Evolutionary conservation across 176 grass and related monocot genomes (phyloP).

Genomic region (Guadua angustifolia): DNA sequence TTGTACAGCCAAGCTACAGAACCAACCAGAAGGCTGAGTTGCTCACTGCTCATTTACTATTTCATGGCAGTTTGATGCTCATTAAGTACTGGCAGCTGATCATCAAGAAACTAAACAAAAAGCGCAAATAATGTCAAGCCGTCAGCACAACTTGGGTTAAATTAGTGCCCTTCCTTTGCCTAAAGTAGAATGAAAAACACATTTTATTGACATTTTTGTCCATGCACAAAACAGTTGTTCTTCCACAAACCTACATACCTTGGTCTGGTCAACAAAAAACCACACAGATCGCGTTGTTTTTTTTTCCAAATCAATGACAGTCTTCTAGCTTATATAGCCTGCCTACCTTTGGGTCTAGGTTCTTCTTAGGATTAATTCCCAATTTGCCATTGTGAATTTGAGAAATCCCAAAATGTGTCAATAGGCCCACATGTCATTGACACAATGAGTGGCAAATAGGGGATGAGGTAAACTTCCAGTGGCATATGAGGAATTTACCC

Average conservation of each 20-base stretch:
- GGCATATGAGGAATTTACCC: too few relatives aligned
- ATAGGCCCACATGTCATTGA: too few relatives aligned
- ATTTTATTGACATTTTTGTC: too few relatives aligned
- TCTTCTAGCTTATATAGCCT: not conserved
- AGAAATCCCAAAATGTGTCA: too few relatives aligned
- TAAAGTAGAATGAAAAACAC: too few relatives aligned
- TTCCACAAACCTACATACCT: too few relatives aligned
- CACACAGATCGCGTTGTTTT: not conserved
- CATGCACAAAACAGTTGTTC: too few relatives aligned
- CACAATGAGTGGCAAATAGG: too few relatives aligned
- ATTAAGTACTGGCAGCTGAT: not conserved
- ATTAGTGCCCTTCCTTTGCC: conserved; percentile 6
- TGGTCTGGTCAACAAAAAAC: too few relatives aligned
- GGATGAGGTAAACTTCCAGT: too few relatives aligned
- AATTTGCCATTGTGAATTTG: too few relatives aligned
- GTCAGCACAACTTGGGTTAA: not conserved
- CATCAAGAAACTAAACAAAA: conserved; percentile 14
- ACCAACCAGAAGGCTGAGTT: conserved; percentile 3
- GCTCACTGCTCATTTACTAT: conserved; percentile 5
- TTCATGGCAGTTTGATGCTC: conserved; percentile 16
- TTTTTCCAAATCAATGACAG: not conserved
- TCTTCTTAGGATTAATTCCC: too few relatives aligned
- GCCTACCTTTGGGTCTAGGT: not conserved
- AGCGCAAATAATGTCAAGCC: not conserved
- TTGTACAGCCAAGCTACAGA: not conserved